Percentiles rank a stretch among this genome's conserved stretches.
Conservation (phyloP, 176 grass and related monocot genomes). For the Paspalum vaginatum region DNA sequence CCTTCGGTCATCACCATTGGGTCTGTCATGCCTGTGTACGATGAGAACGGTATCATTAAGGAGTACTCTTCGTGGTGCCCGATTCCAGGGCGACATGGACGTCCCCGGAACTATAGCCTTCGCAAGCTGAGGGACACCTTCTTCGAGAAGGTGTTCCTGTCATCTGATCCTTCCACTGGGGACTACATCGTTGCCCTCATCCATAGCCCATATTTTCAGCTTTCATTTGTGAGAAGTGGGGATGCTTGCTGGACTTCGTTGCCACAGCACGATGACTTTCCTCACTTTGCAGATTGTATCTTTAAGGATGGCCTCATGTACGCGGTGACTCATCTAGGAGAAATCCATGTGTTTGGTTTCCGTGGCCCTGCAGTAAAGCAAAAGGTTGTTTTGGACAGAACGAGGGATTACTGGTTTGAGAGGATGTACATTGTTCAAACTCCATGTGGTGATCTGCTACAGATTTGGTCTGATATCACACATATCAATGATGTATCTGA, state of each 20-base stretch:
- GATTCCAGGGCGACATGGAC: too few species aligned
- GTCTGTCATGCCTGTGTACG: background rate
- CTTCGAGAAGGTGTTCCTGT: background rate
- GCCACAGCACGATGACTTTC: background rate
- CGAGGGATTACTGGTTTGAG: background rate
- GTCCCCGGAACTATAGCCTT: background rate
- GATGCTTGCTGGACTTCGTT: background rate
- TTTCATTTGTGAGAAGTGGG: background rate
- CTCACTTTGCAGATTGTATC: background rate
- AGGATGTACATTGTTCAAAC: background rate
- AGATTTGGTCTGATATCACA: background rate
- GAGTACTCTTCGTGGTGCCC: background rate
- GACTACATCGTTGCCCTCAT: conserved; percentile 3
- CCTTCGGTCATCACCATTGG: background rate
- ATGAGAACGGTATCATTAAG: background rate
- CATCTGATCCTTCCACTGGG: background rate
- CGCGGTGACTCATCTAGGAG: background rate
- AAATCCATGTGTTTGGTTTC: background rate
- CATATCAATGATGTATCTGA: background rate
- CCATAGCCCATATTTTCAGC: background rate
- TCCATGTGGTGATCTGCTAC: conserved; percentile 13
- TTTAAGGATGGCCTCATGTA: background rate
- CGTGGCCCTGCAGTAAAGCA: background rate
- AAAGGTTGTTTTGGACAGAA: background rate
- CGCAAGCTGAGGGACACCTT: background rate